Percentiles rank a stretch among this genome's conserved stretches.
These are phyloP conservation scores for Mortierella sp. DNA, from an alignment of 371 early-diverging fungal genomes.

Conservation along the genomic window DNA sequence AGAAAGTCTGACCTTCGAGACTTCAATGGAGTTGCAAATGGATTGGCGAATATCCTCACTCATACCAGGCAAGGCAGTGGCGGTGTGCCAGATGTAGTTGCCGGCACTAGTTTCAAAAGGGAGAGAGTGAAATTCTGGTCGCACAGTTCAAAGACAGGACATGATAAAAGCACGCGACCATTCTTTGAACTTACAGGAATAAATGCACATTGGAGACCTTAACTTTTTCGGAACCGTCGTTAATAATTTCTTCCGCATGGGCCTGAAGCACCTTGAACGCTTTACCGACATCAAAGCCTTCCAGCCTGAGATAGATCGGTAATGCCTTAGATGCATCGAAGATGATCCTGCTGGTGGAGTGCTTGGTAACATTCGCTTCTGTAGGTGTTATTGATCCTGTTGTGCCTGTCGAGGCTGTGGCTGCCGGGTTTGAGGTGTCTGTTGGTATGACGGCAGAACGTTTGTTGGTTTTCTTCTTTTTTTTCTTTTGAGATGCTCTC, in stretches of 20 bases:
- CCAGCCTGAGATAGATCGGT: not conserved
- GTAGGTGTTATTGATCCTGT: not conserved
- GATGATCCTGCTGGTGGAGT: not conserved
- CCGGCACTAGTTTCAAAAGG: slow-evolving; percentile 2
- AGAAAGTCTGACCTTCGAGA: slow-evolving; percentile 3
- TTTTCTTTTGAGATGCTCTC: slow-evolving; percentile 1
- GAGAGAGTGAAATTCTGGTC: not conserved
- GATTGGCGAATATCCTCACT: not conserved
- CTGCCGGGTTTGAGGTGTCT: slow-evolving; percentile 1
- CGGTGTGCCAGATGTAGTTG: not conserved
- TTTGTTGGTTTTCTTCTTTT: not conserved
- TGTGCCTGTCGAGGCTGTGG: not conserved
- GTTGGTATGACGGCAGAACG: not conserved
- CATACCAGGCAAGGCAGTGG: slow-evolving; percentile 4
- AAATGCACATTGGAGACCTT: not conserved
- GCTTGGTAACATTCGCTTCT: not conserved
- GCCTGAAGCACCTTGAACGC: slow-evolving; percentile 1
- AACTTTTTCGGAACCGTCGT: not conserved
- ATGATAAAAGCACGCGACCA: not conserved
- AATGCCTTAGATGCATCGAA: slow-evolving; percentile 1
- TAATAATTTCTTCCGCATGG: not conserved
- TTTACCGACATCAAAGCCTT: slow-evolving; percentile 2
- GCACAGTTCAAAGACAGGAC: slow-evolving; percentile 3
- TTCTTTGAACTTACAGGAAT: slow-evolving; percentile 4
- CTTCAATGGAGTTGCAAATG: not conserved